Evolutionary conservation across 225 moss, liverwort and hornwort species (phyloP).

Genomic region (Pseudisothecium myosuroides): DNA sequence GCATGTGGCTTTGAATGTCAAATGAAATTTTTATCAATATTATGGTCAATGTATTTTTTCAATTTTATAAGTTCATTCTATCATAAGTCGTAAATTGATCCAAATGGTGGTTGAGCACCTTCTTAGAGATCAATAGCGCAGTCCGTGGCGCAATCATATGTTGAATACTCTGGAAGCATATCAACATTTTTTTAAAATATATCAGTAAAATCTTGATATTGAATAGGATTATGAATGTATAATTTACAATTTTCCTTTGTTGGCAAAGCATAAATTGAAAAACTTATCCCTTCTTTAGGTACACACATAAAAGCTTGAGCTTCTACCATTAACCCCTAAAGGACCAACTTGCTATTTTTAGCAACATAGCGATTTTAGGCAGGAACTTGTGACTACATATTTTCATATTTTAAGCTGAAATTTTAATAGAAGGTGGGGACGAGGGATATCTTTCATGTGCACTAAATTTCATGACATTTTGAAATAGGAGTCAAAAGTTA

Average conservation of each 20-base stretch:
- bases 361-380: too few relatives aligned
- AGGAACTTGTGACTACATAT: too few relatives aligned
- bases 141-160: too few relatives aligned
- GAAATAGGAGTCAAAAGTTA: too few relatives aligned
- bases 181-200: background rate
- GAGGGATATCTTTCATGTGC: too few relatives aligned
- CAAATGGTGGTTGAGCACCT: background rate
- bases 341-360: too few relatives aligned
- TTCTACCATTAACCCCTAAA: accelerated
- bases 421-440: too few relatives aligned
- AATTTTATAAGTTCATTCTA: background rate
- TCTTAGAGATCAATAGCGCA: background rate
- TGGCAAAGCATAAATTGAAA: background rate
- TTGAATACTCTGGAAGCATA: accelerated
- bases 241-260: background rate
- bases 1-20: background rate
- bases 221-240: background rate
- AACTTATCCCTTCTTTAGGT: background rate
- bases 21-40: background rate
- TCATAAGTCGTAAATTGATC: background rate
- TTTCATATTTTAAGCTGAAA: too few relatives aligned
- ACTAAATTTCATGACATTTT: too few relatives aligned
- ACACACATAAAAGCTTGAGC: background rate
- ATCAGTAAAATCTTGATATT: background rate
- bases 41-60: background rate